These are phyloP conservation scores for Platanthera guangdongensis DNA, from an alignment of 106 monocot species.

Conservation along the genomic window DNA sequence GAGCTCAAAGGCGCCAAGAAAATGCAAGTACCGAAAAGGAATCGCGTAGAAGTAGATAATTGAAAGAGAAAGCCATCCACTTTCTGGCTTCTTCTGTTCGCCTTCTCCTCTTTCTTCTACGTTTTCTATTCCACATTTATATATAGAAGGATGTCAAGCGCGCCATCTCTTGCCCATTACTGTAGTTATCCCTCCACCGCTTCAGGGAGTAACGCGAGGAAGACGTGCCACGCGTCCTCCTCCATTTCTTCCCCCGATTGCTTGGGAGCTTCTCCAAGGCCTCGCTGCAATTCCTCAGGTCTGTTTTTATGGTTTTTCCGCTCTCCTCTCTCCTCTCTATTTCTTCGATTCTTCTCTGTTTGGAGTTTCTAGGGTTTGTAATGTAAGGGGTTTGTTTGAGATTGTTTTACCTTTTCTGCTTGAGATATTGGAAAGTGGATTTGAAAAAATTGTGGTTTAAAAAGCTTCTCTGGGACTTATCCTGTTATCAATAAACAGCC, in stretches of 20 bases:
- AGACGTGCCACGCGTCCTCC: slow-evolving; percentile 2
- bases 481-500: background rate
- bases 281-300: slow-evolving; percentile 3
- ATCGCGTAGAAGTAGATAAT: background rate
- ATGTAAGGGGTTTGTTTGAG: background rate
- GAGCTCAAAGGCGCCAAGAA: background rate
- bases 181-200: background rate
- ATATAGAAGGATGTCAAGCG: slow-evolving; percentile 1
- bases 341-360: background rate
- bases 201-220: background rate
- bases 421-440: background rate
- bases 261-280: background rate
- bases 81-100: background rate
- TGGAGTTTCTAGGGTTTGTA: background rate
- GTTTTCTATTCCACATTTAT: background rate
- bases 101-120: background rate
- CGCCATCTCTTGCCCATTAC: slow-evolving; percentile 3
- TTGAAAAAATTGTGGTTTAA: background rate
- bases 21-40: background rate
- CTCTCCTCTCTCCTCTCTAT: background rate
- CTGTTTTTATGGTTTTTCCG: background rate
- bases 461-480: background rate
- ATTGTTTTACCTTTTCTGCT: background rate
- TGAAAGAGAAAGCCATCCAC: background rate
- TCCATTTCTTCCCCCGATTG: background rate